Percentiles rank a stretch among this genome's conserved stretches.
Evolutionary conservation across 768 basidiomycete species (phyloP).

Genomic region (Amanita rubescens): DNA sequence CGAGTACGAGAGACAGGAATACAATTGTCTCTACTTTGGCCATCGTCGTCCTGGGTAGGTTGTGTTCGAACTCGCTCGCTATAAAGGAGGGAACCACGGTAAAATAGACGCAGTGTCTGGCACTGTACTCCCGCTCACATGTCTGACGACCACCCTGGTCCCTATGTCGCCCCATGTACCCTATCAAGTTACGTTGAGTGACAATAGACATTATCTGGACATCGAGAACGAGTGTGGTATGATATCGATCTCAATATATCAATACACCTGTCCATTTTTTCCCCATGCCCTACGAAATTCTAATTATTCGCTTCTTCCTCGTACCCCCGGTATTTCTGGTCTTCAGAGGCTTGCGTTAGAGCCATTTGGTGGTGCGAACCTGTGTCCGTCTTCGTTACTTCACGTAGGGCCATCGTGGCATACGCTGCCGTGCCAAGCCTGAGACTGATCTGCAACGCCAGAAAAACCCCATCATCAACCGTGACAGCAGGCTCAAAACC

Average conservation of each 20-base stretch:
- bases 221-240: not conserved
- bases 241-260: no score
- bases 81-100: not conserved
- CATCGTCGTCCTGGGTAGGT: constrained; percentile 36
- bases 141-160: constrained; percentile 6
- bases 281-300: not conserved
- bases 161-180: not conserved
- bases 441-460: constrained; percentile 80
- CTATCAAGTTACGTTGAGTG: no score
- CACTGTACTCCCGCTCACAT: not conserved
- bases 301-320: constrained; percentile 24
- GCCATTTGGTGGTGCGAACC: constrained; percentile 85
- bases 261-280: not conserved
- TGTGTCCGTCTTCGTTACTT: constrained; percentile 93
- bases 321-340: constrained; percentile 71
- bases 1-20: constrained; percentile 85
- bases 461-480: constrained; percentile 70
- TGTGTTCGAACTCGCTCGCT: not conserved
- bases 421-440: constrained; percentile 89
- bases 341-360: constrained; percentile 71
- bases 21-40: constrained; percentile 71
- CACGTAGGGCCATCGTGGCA: constrained; percentile 96
- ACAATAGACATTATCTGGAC: not conserved
- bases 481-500: constrained; percentile 66
- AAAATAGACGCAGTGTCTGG: constrained; percentile 2